A percentile compares a stretch with the other conserved stretches of the same genome.
phyloP scores from a whole-genome alignment of 441 rosid genomes.

The Oxalis stricta region DNA sequence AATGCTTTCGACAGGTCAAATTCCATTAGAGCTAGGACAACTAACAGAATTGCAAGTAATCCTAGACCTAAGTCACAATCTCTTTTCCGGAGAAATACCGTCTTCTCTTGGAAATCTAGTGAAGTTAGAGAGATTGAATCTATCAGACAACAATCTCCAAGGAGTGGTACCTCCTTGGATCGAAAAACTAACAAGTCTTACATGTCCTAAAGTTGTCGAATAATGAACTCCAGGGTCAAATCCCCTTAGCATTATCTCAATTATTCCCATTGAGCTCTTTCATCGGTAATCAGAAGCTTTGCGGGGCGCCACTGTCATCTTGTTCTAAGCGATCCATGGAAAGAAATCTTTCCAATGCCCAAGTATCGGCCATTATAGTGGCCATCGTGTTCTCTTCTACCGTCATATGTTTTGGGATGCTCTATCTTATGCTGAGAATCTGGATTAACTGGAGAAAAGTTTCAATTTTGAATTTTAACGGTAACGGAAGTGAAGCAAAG shows the following conservation, averaged over 20 bases:
- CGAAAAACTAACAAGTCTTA: conserved; percentile 64
- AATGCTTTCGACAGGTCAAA: conserved; percentile 45
- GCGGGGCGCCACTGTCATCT: conserved; percentile 45
- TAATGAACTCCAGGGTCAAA: conserved; percentile 53
- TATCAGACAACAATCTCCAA: conserved; percentile 52
- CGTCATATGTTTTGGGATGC: conserved; percentile 42
- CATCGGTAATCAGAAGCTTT: conserved; percentile 37
- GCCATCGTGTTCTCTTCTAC: conserved; percentile 52
- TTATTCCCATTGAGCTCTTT: conserved; percentile 49
- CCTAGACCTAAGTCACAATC: conserved; percentile 61
- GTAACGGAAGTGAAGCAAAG: conserved; percentile 18
- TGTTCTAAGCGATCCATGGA: conserved; percentile 22
- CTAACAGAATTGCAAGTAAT: conserved; percentile 75
- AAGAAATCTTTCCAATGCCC: conserved; percentile 23
- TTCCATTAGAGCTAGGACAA: conserved; percentile 58
- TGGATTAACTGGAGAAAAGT: conserved; percentile 57
- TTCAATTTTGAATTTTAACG: conserved; percentile 20
- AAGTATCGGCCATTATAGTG: conserved; percentile 27
- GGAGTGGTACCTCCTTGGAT: conserved; percentile 58
- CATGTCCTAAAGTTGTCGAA: conserved; percentile 60
- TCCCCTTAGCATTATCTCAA: conserved; percentile 45
- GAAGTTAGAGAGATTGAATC: conserved; percentile 62
- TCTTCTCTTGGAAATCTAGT: conserved; percentile 41
- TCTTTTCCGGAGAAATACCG: conserved; percentile 48
- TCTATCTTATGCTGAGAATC: conserved; percentile 54